Percentiles rank a stretch among this genome's conserved stretches.
These are phyloP conservation scores for Conticribra guillardii DNA, from an alignment of 108 stramenopile genomes.

Conservation along the genomic window DNA sequence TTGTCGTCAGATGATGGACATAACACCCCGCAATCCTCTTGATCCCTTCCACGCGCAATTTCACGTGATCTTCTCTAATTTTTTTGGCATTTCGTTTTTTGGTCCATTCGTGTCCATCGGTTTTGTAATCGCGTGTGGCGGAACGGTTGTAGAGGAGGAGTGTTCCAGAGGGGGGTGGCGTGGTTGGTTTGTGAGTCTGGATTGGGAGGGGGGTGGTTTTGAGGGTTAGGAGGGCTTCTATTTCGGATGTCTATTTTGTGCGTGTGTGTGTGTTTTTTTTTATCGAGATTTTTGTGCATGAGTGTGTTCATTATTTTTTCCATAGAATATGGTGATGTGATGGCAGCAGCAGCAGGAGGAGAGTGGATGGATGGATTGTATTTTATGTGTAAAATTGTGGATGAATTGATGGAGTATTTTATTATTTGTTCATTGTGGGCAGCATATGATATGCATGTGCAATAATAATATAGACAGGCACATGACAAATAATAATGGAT, in stretches of 20 bases:
- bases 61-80: slow-evolving; percentile 47
- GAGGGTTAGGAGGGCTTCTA: slow-evolving; percentile 14
- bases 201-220: slow-evolving; percentile 6
- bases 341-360: no score
- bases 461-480: background rate
- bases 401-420: no score
- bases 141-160: slow-evolving; percentile 34
- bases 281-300: no score
- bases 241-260: slow-evolving; percentile 20
- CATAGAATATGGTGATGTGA: no score
- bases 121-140: slow-evolving; percentile 26
- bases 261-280: no score
- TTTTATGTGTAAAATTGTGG: no score
- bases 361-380: no score
- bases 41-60: slow-evolving; percentile 35
- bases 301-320: no score
- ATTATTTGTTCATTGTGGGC: no score
- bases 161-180: slow-evolving; percentile 29
- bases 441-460: background rate
- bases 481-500: background rate
- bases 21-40: slow-evolving; percentile 34
- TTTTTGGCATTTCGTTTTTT: slow-evolving; percentile 16
- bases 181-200: background rate
- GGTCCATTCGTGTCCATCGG: slow-evolving; percentile 32
- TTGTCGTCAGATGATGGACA: slow-evolving; percentile 19